Evolutionary conservation across 2,329 filamentous ascomycete genomes (phyloP).

Genomic region (Teratosphaeria epicoccoides): DNA sequence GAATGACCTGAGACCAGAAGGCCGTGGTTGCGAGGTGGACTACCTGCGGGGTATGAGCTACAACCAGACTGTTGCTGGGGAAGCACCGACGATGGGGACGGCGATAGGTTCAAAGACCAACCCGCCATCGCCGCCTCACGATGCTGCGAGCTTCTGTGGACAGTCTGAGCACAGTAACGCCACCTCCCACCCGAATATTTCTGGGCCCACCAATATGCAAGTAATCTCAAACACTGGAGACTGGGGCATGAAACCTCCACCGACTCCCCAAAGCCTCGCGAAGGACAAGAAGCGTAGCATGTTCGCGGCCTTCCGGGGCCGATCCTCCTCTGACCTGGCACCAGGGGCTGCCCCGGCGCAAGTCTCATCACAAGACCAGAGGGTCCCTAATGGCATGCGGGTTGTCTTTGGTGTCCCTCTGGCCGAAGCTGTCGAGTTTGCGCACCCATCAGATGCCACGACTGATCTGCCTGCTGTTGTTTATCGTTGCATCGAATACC

Average conservation of each 20-base stretch:
- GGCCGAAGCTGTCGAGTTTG: slow-evolving; percentile 74
- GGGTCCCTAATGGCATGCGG: slow-evolving; percentile 7
- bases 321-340: slow-evolving; percentile 57
- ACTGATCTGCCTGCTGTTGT: slow-evolving; percentile 82
- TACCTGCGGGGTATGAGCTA: slow-evolving; percentile 38
- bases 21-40: slow-evolving; percentile 11
- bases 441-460: slow-evolving; percentile 59
- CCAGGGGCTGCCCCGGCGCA: slow-evolving; percentile 16
- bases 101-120: slow-evolving; percentile 10
- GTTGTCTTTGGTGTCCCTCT: slow-evolving; percentile 77
- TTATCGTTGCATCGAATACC: slow-evolving; percentile 88
- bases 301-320: slow-evolving; percentile 43
- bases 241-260: slow-evolving; percentile 67
- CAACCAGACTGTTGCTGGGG: slow-evolving; percentile 46
- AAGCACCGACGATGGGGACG: slow-evolving; percentile 44
- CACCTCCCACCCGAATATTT: slow-evolving; percentile 48
- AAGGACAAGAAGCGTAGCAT: slow-evolving; percentile 56
- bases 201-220: slow-evolving; percentile 71
- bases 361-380: slow-evolving; percentile 18
- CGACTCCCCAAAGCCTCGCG: slow-evolving; percentile 26
- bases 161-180: slow-evolving; percentile 10
- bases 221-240: slow-evolving; percentile 71
- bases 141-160: slow-evolving; percentile 19
- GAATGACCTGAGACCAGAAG: slow-evolving; percentile 19
- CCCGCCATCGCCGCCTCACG: slow-evolving; percentile 26